Percentiles rank a stretch among this genome's conserved stretches.
phyloP scores from a whole-genome alignment of 2,329 filamentous ascomycete genomes.

The Cladophialophora chaetospira region DNA sequence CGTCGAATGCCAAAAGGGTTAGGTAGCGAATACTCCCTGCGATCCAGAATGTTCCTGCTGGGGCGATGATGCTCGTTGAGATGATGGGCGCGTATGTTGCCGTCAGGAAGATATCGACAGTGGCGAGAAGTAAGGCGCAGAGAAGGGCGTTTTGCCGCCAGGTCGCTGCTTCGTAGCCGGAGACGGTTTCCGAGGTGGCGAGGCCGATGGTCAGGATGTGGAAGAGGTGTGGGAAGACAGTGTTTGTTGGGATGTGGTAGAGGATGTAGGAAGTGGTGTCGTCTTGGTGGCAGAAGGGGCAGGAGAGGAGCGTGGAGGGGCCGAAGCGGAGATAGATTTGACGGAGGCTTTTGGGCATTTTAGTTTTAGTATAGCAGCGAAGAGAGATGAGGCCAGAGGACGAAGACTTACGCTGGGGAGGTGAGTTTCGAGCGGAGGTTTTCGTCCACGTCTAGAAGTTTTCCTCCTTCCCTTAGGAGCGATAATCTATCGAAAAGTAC shows the following conservation, averaged over 20 bases:
- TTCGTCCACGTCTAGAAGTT: conserved; percentile 59
- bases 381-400: background rate
- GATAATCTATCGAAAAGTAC: conserved; percentile 77
- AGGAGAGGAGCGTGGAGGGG: conserved; percentile 70
- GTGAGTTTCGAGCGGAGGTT: conserved; percentile 68
- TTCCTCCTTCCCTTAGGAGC: conserved; percentile 42
- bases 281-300: conserved; percentile 78
- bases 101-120: conserved; percentile 67
- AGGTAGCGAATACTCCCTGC: conserved; percentile 65
- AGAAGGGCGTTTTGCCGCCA: conserved; percentile 60
- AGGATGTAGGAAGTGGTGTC: conserved; percentile 71
- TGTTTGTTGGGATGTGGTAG: conserved; percentile 71
- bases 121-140: conserved; percentile 61
- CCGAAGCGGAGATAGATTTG: conserved; percentile 84
- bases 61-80: conserved; percentile 38
- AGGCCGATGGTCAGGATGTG: conserved; percentile 74
- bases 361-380: background rate
- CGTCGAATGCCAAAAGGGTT: conserved; percentile 66
- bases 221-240: conserved; percentile 75
- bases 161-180: conserved; percentile 54
- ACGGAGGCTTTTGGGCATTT: conserved; percentile 24
- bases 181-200: conserved; percentile 69
- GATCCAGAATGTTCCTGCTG: conserved; percentile 65
- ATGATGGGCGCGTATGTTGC: conserved; percentile 60
- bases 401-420: conserved; percentile 65